Conservation (phyloP, 805 yeast species). For the Hanseniaspora thailandica region DNA sequence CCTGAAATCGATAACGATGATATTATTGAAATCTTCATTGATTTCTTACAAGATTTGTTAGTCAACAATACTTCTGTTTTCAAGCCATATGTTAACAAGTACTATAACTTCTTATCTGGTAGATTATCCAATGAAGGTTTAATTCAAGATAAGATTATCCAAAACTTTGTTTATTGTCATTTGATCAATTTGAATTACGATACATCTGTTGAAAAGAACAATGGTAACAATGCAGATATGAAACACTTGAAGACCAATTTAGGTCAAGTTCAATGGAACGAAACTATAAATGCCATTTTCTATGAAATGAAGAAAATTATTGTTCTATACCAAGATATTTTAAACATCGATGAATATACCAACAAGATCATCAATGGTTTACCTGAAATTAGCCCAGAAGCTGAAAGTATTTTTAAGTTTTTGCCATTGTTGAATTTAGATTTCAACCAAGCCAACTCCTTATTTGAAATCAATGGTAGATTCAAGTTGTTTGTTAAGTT, state of each 20-base stretch:
- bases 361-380: slow-evolving; percentile 32
- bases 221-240: slow-evolving; percentile 14
- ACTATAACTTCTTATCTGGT: slow-evolving; percentile 35
- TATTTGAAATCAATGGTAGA: slow-evolving; percentile 43
- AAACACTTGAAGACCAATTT: slow-evolving; percentile 27
- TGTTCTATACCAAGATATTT: slow-evolving; percentile 45
- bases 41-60: slow-evolving; percentile 35
- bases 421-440: slow-evolving; percentile 48
- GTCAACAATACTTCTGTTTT: slow-evolving; percentile 61
- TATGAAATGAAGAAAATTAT: slow-evolving; percentile 46
- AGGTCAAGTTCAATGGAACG: slow-evolving; percentile 36
- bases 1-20: slow-evolving; percentile 29
- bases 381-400: slow-evolving; percentile 23
- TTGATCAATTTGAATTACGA: slow-evolving; percentile 42
- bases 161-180: slow-evolving; percentile 45
- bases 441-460: slow-evolving; percentile 41
- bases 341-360: slow-evolving; percentile 48
- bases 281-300: slow-evolving; percentile 38
- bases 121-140: neutral
- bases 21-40: slow-evolving; percentile 25
- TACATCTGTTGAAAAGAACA: slow-evolving; percentile 22
- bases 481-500: slow-evolving; percentile 37
- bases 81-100: slow-evolving; percentile 62
- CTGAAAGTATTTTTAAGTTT: slow-evolving; percentile 9
- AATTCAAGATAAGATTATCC: slow-evolving; percentile 32